A percentile compares a stretch with the other conserved stretches of the same genome.
Evolutionary conservation across 2,329 filamentous ascomycete genomes (phyloP).

Genomic region (Bipolaris gigantea): DNA sequence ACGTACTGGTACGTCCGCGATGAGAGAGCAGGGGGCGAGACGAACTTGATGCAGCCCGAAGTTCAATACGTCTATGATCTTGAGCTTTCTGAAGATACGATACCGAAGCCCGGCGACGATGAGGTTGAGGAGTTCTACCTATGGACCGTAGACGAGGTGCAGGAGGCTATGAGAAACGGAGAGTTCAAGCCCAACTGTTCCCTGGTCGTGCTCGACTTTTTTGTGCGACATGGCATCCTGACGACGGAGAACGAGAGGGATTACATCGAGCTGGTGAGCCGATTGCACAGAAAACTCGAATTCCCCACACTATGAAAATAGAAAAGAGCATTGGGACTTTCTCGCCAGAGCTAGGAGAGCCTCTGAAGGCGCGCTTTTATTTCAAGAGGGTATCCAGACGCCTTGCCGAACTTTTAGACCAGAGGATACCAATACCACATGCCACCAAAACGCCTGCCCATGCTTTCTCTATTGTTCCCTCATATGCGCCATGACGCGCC

Average conservation of each 20-base stretch:
- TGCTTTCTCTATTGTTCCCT: constrained; percentile 24
- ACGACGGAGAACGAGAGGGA: constrained; percentile 77
- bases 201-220: constrained; percentile 82
- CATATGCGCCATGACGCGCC: neutral
- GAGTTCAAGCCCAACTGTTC: constrained; percentile 94
- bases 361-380: constrained; percentile 19
- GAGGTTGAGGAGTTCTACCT: constrained; percentile 87
- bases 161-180: constrained; percentile 67
- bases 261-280: constrained; percentile 72
- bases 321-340: constrained; percentile 6
- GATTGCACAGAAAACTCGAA: constrained; percentile 76
- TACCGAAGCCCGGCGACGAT: constrained; percentile 77
- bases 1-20: constrained; percentile 86
- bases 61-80: constrained; percentile 91
- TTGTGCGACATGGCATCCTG: constrained; percentile 80
- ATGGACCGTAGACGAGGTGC: constrained; percentile 74
- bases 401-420: constrained; percentile 33
- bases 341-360: neutral
- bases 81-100: constrained; percentile 68
- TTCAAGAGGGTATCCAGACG: constrained; percentile 36
- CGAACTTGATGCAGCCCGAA: constrained; percentile 83
- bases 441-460: constrained; percentile 35
- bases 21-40: constrained; percentile 75
- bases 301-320: constrained; percentile 60
- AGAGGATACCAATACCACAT: constrained; percentile 32